Conservation (phyloP, 805 yeast genomes). For the Ogataea allantospora region DNA sequence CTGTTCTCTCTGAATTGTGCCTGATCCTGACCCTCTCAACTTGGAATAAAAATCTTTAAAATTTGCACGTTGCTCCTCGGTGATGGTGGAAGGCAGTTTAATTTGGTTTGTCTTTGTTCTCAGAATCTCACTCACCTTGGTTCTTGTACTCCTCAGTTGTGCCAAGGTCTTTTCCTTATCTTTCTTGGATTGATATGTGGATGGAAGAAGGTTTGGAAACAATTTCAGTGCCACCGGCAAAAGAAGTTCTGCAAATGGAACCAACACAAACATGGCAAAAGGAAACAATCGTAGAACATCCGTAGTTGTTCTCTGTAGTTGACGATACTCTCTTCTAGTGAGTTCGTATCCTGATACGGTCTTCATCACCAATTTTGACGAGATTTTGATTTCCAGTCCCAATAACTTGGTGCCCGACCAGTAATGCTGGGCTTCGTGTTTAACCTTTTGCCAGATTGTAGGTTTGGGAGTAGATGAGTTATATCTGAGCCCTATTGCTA, state of each 20-base stretch:
- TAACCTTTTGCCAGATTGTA: constrained; percentile 78
- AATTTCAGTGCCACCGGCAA: constrained; percentile 84
- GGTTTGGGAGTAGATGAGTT: constrained; percentile 39
- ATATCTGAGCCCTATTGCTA: neutral
- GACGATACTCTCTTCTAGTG: constrained; percentile 85
- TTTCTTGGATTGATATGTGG: constrained; percentile 72
- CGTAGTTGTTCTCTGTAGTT: constrained; percentile 79
- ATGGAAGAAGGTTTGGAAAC: constrained; percentile 90
- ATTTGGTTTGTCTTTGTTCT: constrained; percentile 73
- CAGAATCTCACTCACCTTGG: constrained; percentile 57
- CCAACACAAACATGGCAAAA: constrained; percentile 80
- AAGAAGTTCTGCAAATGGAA: constrained; percentile 94
- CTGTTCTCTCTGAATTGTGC: constrained; percentile 54
- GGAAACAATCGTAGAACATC: constrained; percentile 89
- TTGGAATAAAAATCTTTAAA: constrained; percentile 76
- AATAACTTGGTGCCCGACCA: constrained; percentile 93
- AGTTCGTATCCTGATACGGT: constrained; percentile 87
- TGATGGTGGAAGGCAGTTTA: constrained; percentile 60
- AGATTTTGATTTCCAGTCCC: constrained; percentile 83
- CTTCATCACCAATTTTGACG: constrained; percentile 76
- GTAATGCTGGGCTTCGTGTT: constrained; percentile 86
- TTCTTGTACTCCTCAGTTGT: constrained; percentile 56
- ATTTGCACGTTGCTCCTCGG: constrained; percentile 69
- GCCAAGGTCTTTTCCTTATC: constrained; percentile 56
- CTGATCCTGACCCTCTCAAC: constrained; percentile 30